Conservation (phyloP, 73 alveolate genomes). For the Paramecium biaurelia region DNA sequence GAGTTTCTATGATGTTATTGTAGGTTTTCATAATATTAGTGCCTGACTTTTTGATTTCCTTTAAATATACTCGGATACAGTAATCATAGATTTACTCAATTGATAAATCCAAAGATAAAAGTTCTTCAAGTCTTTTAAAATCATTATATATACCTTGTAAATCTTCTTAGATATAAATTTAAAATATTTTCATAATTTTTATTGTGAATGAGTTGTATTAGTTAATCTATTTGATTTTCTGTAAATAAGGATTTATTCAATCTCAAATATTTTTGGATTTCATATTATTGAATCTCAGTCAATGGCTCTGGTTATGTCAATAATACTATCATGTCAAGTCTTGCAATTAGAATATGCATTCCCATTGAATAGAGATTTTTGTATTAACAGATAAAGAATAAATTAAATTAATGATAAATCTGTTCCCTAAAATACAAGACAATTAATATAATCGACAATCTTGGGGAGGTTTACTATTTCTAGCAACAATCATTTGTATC, state of each 20-base stretch:
- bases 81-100: background rate
- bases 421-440: constrained; percentile 42
- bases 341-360: background rate
- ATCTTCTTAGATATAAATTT: background rate
- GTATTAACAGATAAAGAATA: background rate
- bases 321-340: background rate
- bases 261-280: background rate
- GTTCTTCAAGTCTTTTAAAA: background rate
- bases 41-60: background rate
- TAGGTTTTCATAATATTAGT: background rate
- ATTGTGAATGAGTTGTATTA: background rate
- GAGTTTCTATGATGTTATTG: background rate
- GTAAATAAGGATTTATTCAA: background rate
- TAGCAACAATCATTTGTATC: background rate
- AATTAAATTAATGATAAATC: constrained; percentile 13
- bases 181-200: background rate
- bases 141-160: background rate
- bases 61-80: background rate
- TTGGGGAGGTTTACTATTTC: constrained; percentile 10
- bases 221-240: background rate
- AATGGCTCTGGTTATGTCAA: background rate
- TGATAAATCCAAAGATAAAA: background rate
- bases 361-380: background rate
- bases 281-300: background rate
- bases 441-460: background rate